Percentiles rank a stretch among this genome's conserved stretches.
These are phyloP conservation scores for Colletotrichum tofieldiae DNA, from an alignment of 2,329 filamentous ascomycete genomes.

Conservation along the genomic window DNA sequence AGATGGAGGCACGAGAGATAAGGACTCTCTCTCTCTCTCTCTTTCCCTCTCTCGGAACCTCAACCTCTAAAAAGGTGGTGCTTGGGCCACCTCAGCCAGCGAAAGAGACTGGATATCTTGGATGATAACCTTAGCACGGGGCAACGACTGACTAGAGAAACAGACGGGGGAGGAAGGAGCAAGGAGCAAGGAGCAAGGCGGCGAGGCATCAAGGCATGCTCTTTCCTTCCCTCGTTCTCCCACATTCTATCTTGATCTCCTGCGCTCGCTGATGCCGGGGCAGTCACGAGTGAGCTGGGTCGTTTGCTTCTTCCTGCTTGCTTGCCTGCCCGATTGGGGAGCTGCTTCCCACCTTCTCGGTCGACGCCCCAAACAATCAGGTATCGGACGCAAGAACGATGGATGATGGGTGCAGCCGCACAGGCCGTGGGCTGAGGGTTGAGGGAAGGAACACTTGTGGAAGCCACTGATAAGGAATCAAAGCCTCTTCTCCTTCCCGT, in stretches of 20 bases:
- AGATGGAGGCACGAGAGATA: conserved; percentile 21
- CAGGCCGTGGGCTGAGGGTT: conserved; percentile 6
- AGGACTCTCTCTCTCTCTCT: neutral
- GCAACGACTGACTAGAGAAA: neutral
- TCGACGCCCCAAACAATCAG: neutral
- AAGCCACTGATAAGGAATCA: conserved; percentile 37
- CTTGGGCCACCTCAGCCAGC: neutral
- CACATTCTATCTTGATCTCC: neutral
- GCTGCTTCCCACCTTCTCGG: conserved; percentile 1
- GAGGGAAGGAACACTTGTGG: neutral
- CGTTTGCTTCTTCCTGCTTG: neutral
- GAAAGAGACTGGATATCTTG: neutral
- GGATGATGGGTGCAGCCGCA: conserved; percentile 20
- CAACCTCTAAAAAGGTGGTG: neutral
- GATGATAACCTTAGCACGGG: neutral
- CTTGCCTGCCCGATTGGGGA: conserved; percentile 34
- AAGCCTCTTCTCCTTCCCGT: conserved; percentile 2
- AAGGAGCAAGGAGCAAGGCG: too few relatives aligned
- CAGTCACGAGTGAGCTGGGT: neutral
- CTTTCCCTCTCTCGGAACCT: neutral
- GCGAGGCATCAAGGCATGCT: neutral
- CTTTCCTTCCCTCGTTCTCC: neutral
- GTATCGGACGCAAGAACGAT: conserved; percentile 18
- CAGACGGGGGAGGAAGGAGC: neutral
- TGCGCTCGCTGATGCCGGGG: neutral